A percentile compares a stretch with the other conserved stretches of the same genome.
Conservation (phyloP, 2,329 filamentous ascomycete genomes). For the Beauveria brongniartii region DNA sequence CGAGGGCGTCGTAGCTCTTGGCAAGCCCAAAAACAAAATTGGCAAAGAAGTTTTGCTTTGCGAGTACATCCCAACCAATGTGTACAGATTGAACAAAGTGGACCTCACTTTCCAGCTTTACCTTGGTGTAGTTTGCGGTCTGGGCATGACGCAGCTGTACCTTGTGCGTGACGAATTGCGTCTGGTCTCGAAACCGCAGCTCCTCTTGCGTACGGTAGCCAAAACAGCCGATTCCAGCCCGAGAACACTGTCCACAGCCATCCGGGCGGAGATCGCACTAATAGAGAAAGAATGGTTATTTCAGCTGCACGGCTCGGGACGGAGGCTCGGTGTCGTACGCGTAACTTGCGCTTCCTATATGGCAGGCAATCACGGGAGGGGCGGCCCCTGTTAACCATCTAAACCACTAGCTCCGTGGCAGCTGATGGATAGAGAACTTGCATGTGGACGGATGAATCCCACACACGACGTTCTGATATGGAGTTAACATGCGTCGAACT, state of each 20-base stretch:
- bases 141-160: not conserved
- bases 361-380: slow-evolving; percentile 19
- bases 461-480: not conserved
- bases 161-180: slow-evolving; percentile 14
- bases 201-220: slow-evolving; percentile 19
- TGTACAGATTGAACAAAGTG: slow-evolving; percentile 3
- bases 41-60: slow-evolving; percentile 18
- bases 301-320: not conserved
- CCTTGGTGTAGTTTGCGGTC: not conserved
- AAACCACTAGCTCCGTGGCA: not conserved
- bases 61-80: slow-evolving; percentile 14
- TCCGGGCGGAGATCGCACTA: slow-evolving; percentile 17
- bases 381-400: slow-evolving; percentile 18
- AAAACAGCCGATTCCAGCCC: slow-evolving; percentile 18
- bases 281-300: not conserved
- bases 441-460: not conserved
- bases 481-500: not conserved
- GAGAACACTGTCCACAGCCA: slow-evolving; percentile 19
- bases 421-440: not conserved
- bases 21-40: slow-evolving; percentile 18
- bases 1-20: slow-evolving; percentile 15
- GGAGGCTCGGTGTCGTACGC: slow-evolving; percentile 8
- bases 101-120: not conserved
- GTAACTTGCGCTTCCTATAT: slow-evolving; percentile 19
- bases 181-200: slow-evolving; percentile 19